Evolutionary conservation across 2,329 filamentous ascomycete species (phyloP).

Genomic region (Zymoseptoria pseudotritici): DNA sequence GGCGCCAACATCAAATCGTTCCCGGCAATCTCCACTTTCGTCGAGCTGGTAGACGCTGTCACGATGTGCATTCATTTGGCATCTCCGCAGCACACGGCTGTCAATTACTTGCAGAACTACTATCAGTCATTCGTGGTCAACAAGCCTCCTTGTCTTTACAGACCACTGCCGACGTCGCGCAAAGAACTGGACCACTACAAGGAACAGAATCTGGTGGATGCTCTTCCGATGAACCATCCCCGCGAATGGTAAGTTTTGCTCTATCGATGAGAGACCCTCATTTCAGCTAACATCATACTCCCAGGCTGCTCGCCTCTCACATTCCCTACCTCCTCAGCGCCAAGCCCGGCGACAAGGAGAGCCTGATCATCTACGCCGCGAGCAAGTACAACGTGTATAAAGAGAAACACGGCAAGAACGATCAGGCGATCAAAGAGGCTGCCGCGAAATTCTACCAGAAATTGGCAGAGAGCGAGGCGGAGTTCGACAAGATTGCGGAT

Average conservation of each 20-base stretch:
- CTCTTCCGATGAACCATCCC: constrained; percentile 38
- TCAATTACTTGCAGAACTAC: constrained; percentile 48
- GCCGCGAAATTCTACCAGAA: constrained; percentile 13
- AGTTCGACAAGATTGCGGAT: constrained; percentile 7
- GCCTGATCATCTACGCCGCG: constrained; percentile 13
- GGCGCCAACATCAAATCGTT: constrained; percentile 37
- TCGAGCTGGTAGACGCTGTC: constrained; percentile 39
- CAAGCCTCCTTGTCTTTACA: constrained; percentile 37
- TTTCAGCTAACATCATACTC: neutral
- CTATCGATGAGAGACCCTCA: neutral
- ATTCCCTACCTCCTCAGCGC: constrained; percentile 35
- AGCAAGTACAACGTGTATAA: constrained; percentile 14
- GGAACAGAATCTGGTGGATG: constrained; percentile 31
- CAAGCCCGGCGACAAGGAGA: constrained; percentile 13
- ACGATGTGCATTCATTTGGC: constrained; percentile 50
- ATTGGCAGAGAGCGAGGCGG: constrained; percentile 11
- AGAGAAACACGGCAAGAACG: constrained; percentile 6
- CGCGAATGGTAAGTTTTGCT: constrained; percentile 32
- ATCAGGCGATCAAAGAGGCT: constrained; percentile 9
- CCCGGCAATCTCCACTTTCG: constrained; percentile 37
- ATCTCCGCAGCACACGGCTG: constrained; percentile 43
- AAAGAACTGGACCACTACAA: constrained; percentile 9
- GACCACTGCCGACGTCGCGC: constrained; percentile 21
- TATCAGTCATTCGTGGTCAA: constrained; percentile 43
- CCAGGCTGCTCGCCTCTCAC: constrained; percentile 35